These are phyloP conservation scores for Flaveria ramosissima DNA, from an alignment of 129 eudicot genomes.

Conservation along the genomic window DNA sequence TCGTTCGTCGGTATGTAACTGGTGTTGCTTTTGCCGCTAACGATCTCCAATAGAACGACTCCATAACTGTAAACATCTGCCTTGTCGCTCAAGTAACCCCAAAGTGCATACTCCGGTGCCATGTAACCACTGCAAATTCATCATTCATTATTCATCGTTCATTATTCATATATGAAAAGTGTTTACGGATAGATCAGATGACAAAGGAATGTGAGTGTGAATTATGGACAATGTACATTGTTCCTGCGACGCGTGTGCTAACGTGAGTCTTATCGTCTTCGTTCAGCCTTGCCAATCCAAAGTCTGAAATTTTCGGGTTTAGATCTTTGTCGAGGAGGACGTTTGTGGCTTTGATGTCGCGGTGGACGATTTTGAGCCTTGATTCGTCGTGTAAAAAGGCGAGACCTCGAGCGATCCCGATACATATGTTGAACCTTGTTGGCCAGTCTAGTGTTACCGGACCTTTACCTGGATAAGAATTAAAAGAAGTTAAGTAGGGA, in stretches of 20 bases:
- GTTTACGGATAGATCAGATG: not conserved
- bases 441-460: conserved; percentile 65
- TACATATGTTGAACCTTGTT: conserved; percentile 67
- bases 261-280: conserved; percentile 76
- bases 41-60: conserved; percentile 69
- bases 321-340: conserved; percentile 71
- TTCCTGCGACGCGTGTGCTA: conserved; percentile 84
- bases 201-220: not conserved
- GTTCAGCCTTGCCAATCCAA: conserved; percentile 76
- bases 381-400: conserved; percentile 91
- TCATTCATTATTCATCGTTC: not conserved
- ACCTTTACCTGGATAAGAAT: conserved; percentile 31
- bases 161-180: not conserved
- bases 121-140: conserved; percentile 73
- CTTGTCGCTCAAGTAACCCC: conserved; percentile 86
- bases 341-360: conserved; percentile 87
- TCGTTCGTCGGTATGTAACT: conserved; percentile 60
- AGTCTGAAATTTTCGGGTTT: conserved; percentile 82
- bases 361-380: conserved; percentile 69
- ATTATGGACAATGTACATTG: conserved; percentile 49
- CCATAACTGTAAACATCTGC: conserved; percentile 93
- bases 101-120: conserved; percentile 92
- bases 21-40: conserved; percentile 83
- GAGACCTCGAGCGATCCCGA: conserved; percentile 80
- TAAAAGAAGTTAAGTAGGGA: not conserved